Evolutionary conservation across 208 protist genomes (phyloP).

Genomic region (Leishmania tropica): DNA sequence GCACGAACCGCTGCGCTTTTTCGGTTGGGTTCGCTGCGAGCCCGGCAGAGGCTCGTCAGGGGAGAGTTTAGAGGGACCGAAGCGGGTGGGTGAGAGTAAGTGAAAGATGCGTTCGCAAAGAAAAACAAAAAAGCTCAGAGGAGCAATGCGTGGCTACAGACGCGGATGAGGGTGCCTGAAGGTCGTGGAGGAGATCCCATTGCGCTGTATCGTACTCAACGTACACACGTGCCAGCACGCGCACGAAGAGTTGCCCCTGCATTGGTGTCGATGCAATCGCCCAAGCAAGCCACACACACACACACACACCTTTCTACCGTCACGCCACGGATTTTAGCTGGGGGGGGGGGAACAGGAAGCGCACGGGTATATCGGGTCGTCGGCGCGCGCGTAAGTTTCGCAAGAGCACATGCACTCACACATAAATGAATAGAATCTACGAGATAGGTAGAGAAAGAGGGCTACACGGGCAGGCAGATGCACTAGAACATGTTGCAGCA

Average conservation of each 20-base stretch:
- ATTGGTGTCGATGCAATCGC: neutral
- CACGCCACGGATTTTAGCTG: neutral
- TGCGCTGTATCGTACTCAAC: neutral
- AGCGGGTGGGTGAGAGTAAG: neutral
- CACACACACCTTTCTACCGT: neutral
- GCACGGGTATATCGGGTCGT: neutral
- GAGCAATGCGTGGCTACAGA: neutral
- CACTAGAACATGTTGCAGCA: slow-evolving; percentile 27
- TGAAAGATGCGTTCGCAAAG: neutral
- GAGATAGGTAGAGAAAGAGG: neutral
- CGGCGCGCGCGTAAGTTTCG: neutral
- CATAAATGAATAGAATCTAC: slow-evolving; percentile 1
- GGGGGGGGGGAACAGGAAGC: neutral
- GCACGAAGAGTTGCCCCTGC: neutral
- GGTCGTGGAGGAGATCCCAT: neutral
- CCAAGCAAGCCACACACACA: neutral
- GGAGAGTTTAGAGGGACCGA: neutral
- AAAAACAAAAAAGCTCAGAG: neutral
- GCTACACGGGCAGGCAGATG: neutral
- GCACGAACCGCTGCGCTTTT: neutral
- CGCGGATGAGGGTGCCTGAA: neutral
- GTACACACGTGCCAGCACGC: neutral
- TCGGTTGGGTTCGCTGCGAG: neutral
- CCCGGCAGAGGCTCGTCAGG: neutral
- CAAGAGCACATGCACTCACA: neutral